These are phyloP conservation scores for Coelastrella sp. DNA, from an alignment of 139 green algal genomes.

Conservation along the genomic window DNA sequence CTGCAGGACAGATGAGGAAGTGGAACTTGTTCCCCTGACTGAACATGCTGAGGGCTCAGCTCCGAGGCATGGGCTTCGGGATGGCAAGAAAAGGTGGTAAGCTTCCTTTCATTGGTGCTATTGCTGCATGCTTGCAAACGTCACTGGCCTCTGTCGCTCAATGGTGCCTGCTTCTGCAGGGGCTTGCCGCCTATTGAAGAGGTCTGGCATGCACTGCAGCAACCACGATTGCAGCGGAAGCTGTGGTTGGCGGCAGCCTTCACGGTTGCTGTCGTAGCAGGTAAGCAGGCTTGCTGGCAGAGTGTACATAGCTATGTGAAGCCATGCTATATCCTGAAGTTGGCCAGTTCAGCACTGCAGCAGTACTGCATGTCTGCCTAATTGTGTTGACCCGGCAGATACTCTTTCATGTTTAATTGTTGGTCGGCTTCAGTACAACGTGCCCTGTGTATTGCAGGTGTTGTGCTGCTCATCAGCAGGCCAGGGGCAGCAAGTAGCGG, in stretches of 20 bases:
- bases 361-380: no score
- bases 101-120: no score
- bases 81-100: no score
- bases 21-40: neutral
- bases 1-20: neutral
- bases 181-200: neutral
- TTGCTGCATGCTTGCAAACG: no score
- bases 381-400: no score
- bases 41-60: neutral
- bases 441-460: neutral
- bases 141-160: no score
- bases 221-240: neutral
- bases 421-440: no score
- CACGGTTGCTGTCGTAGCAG: neutral
- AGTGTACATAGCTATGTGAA: no score
- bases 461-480: neutral
- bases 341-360: no score
- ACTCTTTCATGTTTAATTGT: no score
- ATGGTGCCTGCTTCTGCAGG: slow-evolving; percentile 9
- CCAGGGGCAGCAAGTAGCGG: neutral
- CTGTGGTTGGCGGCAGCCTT: neutral
- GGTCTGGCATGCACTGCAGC: neutral
- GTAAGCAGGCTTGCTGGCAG: neutral
- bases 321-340: no score
- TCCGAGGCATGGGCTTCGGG: no score